These are phyloP conservation scores for Hypoxylon rickii DNA, from an alignment of 495 filamentous ascomycete genomes.

Conservation along the genomic window DNA sequence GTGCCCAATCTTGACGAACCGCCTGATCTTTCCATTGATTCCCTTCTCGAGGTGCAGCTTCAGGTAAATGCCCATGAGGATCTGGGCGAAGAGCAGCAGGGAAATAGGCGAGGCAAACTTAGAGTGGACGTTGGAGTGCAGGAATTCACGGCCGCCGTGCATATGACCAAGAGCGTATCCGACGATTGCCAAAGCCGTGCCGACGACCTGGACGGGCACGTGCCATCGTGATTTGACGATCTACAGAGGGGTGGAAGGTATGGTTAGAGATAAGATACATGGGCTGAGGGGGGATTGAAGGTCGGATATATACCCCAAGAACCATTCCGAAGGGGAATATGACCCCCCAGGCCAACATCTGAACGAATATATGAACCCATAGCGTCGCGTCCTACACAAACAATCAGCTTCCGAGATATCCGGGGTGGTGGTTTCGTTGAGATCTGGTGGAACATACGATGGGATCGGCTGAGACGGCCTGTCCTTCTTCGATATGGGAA, in stretches of 20 bases:
- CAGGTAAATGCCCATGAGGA: conserved; percentile 82
- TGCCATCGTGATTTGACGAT: conserved; percentile 92
- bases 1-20: conserved; percentile 71
- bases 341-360: conserved; percentile 84
- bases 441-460: conserved; percentile 63
- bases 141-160: conserved; percentile 88
- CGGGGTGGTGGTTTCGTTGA: neutral
- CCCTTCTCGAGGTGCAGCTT: conserved; percentile 87
- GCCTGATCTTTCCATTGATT: conserved; percentile 76
- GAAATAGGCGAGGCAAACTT: conserved; percentile 79
- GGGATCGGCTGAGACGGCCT: conserved; percentile 77
- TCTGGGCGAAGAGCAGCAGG: conserved; percentile 74
- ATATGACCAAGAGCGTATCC: conserved; percentile 91
- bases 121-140: conserved; percentile 75
- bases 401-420: conserved; percentile 23
- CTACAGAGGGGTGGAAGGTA: conserved; percentile 45
- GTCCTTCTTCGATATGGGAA: conserved; percentile 74
- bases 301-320: conserved; percentile 67
- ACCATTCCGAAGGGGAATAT: conserved; percentile 97
- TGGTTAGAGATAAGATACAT: conserved; percentile 2
- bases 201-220: conserved; percentile 83
- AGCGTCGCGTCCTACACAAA: conserved; percentile 71
- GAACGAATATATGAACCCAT: conserved; percentile 94
- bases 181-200: conserved; percentile 72
- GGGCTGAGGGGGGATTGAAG: neutral